These are phyloP conservation scores for Plasmodium yoelii DNA, from an alignment of 169 alveolate species.

Conservation along the genomic window DNA sequence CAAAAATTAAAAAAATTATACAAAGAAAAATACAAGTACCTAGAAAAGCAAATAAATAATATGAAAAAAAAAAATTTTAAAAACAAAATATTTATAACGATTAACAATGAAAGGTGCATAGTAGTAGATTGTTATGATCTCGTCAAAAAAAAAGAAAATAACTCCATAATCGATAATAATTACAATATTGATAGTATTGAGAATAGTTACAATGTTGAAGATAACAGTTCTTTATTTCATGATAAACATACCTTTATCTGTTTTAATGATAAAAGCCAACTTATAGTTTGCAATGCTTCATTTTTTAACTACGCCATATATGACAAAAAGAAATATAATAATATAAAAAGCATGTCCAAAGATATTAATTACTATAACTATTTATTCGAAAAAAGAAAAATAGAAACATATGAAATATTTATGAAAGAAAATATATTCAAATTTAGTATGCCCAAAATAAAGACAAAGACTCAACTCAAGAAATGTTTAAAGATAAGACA, in stretches of 20 bases:
- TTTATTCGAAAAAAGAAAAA: constrained; percentile 23
- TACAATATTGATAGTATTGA: not conserved
- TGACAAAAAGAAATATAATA: constrained; percentile 6
- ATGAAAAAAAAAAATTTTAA: not conserved
- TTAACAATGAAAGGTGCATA: constrained; percentile 8
- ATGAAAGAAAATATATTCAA: constrained; percentile 14
- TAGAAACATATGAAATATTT: constrained; percentile 10
- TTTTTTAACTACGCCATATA: constrained; percentile 15
- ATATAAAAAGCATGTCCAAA: constrained; percentile 9
- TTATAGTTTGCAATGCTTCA: constrained; percentile 25
- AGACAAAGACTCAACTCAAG: not conserved
- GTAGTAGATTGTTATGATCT: constrained; percentile 21
- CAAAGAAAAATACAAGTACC: constrained; percentile 23
- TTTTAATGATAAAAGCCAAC: constrained; percentile 11
- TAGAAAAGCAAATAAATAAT: not conserved
- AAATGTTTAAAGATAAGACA: not conserved
- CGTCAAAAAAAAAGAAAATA: not conserved
- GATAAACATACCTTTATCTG: constrained; percentile 1
- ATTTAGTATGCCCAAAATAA: constrained; percentile 30
- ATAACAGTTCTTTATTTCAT: too few relatives aligned
- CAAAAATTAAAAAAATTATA: constrained; percentile 10
- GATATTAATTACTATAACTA: constrained; percentile 19
- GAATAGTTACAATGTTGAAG: not conserved
- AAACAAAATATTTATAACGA: constrained; percentile 13
- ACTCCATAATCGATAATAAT: not conserved